Evolutionary conservation across 169 alveolate species (phyloP).

Genomic region (Perkinsus chesapeaki): DNA sequence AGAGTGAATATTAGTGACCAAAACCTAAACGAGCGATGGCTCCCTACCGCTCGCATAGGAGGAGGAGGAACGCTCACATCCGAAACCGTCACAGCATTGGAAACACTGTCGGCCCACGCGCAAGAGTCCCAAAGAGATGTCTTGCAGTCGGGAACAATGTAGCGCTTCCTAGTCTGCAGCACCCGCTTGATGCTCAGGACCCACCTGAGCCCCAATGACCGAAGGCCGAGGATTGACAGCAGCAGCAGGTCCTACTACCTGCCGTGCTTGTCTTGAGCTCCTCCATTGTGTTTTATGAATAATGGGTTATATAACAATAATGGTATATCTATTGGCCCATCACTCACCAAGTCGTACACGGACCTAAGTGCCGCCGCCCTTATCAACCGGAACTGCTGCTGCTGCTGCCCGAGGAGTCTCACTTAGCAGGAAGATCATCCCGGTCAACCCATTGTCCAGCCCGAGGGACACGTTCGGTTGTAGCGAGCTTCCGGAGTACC

Average conservation of each 20-base stretch:
- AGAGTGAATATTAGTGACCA: neutral
- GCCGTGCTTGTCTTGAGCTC: conserved; percentile 1
- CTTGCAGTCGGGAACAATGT: neutral
- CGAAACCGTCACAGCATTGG: neutral
- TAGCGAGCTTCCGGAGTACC: neutral
- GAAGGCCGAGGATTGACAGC: neutral
- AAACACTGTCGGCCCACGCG: neutral
- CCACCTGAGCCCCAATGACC: neutral
- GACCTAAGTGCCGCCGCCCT: neutral
- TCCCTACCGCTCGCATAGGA: neutral
- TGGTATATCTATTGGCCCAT: neutral
- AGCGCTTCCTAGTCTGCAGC: neutral
- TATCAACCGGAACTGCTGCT: neutral
- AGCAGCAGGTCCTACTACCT: neutral
- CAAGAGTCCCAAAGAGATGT: neutral
- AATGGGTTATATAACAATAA: neutral
- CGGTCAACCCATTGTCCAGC: neutral
- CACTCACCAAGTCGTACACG: neutral
- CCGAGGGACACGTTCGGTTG: neutral
- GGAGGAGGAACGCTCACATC: neutral
- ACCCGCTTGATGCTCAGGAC: neutral
- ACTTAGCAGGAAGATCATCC: neutral
- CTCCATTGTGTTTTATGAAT: neutral
- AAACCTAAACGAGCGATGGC: neutral
- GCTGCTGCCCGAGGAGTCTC: too few relatives aligned